A percentile compares a stretch with the other conserved stretches of the same genome.
These are phyloP conservation scores for Sarcodon sp. DNA, from an alignment of 768 basidiomycete genomes.

Conservation along the genomic window DNA sequence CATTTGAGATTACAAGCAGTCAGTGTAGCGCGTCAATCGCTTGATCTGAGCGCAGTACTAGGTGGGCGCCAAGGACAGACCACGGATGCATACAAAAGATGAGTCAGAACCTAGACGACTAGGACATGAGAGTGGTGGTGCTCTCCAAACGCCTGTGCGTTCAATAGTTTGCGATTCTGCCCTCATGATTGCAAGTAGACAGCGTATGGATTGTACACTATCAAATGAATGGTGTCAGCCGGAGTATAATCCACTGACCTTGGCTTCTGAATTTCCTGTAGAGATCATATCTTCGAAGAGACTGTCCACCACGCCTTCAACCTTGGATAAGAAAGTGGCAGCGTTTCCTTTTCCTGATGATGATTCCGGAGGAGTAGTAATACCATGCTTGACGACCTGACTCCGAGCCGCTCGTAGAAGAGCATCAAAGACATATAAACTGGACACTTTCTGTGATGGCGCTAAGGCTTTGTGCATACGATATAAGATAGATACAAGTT, in stretches of 20 bases:
- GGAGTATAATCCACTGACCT: constrained; percentile 50
- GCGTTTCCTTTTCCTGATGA: constrained; percentile 41
- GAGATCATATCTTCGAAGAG: constrained; percentile 77
- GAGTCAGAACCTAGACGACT: no score
- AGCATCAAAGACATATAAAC: constrained; percentile 91
- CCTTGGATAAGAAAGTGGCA: constrained; percentile 77
- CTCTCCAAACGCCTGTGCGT: no score
- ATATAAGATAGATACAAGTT: constrained; percentile 81
- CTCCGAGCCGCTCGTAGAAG: constrained; percentile 73
- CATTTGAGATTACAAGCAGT: background rate
- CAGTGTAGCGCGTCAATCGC: background rate
- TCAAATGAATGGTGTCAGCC: background rate
- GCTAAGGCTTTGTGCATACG: constrained; percentile 77
- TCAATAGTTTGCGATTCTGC: background rate
- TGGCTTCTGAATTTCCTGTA: constrained; percentile 53
- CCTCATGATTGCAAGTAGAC: background rate
- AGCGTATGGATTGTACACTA: background rate
- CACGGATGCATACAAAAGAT: no score
- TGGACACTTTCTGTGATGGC: constrained; percentile 59
- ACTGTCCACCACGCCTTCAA: constrained; percentile 85
- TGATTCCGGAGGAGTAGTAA: constrained; percentile 41
- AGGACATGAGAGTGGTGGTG: no score
- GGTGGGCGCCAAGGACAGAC: no score
- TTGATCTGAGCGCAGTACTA: no score
- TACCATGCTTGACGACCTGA: constrained; percentile 50